Conservation (phyloP, 2,329 filamentous ascomycete species). For the Xylaria digitata region DNA sequence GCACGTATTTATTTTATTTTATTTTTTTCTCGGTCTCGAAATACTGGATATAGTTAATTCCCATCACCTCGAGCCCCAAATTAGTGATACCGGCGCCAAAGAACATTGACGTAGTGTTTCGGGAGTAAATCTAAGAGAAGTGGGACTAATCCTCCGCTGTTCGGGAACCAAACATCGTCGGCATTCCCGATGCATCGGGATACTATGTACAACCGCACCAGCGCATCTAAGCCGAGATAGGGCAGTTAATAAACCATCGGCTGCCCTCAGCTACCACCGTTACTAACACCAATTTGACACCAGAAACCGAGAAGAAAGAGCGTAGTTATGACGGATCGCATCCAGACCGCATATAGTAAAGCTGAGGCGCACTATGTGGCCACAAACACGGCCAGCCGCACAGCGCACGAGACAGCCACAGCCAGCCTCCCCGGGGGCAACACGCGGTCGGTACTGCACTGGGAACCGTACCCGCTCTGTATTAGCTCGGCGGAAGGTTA, state of each 20-base stretch:
- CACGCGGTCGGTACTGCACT: slow-evolving; percentile 49
- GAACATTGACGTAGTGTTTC: neutral
- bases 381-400: slow-evolving; percentile 54
- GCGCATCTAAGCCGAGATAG: neutral
- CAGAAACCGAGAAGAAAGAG: slow-evolving; percentile 21
- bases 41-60: neutral
- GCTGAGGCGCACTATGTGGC: slow-evolving; percentile 52
- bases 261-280: neutral
- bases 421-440: slow-evolving; percentile 48
- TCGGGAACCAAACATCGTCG: slow-evolving; percentile 23
- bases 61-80: neutral
- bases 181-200: slow-evolving; percentile 24
- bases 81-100: neutral
- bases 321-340: slow-evolving; percentile 26
- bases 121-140: neutral
- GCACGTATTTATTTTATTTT: too few species aligned
- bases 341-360: slow-evolving; percentile 48
- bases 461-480: slow-evolving; percentile 57
- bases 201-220: neutral
- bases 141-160: slow-evolving; percentile 9
- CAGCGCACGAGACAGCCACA: slow-evolving; percentile 54
- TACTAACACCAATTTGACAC: too few species aligned
- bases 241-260: neutral
- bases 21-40: neutral
- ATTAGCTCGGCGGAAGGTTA: slow-evolving; percentile 53